Evolutionary conservation across 805 yeast genomes (phyloP).

Genomic region (Saturnispora galanensis): DNA sequence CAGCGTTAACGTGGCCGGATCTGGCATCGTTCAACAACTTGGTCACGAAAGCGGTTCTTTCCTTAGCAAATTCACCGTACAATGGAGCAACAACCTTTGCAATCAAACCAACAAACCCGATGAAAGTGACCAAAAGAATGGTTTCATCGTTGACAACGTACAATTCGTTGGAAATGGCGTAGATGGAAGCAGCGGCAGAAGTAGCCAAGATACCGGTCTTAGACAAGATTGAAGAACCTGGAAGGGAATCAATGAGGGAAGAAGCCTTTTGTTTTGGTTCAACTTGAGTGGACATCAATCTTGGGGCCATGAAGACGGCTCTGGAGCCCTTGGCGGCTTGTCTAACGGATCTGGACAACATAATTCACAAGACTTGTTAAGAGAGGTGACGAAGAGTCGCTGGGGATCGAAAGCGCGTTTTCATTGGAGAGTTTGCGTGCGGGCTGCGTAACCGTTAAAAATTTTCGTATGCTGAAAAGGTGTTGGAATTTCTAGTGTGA

Average conservation of each 20-base stretch:
- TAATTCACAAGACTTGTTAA: neutral
- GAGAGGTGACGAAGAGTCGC: neutral
- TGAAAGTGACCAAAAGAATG: slow-evolving; percentile 70
- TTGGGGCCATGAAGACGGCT: slow-evolving; percentile 40
- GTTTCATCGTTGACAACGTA: slow-evolving; percentile 93
- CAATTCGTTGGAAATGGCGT: slow-evolving; percentile 89
- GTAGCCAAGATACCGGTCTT: slow-evolving; percentile 96
- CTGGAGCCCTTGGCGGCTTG: slow-evolving; percentile 24
- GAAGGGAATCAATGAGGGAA: slow-evolving; percentile 83
- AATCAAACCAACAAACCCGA: slow-evolving; percentile 61
- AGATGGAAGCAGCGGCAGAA: slow-evolving; percentile 85
- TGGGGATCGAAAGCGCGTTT: slow-evolving; percentile 1
- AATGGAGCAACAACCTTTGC: slow-evolving; percentile 90
- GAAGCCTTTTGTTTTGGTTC: slow-evolving; percentile 90
- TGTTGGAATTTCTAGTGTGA: neutral
- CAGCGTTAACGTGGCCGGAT: slow-evolving; percentile 84
- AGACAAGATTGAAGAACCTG: slow-evolving; percentile 79
- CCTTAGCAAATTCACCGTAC: slow-evolving; percentile 88
- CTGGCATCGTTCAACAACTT: slow-evolving; percentile 78
- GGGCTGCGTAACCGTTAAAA: slow-evolving; percentile 9
- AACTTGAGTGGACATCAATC: slow-evolving; percentile 52
- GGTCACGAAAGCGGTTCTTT: slow-evolving; percentile 48
- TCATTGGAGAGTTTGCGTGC: slow-evolving; percentile 2
- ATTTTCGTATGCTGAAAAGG: neutral
- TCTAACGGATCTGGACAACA: slow-evolving; percentile 21